Percentiles rank a stretch among this genome's conserved stretches.
These are phyloP conservation scores for Beauveria varroae DNA, from an alignment of 2,329 filamentous ascomycete species.

Conservation along the genomic window DNA sequence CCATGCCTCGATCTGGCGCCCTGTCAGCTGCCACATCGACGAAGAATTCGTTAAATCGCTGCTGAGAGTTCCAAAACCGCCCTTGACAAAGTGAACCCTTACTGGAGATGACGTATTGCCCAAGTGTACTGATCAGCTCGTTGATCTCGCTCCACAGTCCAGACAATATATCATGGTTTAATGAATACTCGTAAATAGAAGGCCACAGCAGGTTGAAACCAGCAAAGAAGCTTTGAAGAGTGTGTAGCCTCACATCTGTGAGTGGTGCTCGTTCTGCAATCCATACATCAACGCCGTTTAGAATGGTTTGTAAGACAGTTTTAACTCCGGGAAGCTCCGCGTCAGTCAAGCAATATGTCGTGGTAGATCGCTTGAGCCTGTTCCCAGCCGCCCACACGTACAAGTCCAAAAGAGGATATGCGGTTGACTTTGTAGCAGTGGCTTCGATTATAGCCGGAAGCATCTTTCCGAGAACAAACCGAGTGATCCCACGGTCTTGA, in stretches of 20 bases:
- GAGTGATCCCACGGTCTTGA: conserved; percentile 32
- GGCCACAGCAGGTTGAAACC: conserved; percentile 16
- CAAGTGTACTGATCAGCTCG: background rate
- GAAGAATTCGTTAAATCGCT: conserved; percentile 10
- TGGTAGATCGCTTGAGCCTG: conserved; percentile 23
- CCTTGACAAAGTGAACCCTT: background rate
- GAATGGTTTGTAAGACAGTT: conserved; percentile 15
- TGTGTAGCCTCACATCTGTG: conserved; percentile 17
- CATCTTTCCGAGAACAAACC: conserved; percentile 45
- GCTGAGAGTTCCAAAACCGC: background rate
- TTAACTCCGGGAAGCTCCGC: conserved; percentile 3
- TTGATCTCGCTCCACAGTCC: background rate
- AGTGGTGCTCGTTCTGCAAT: conserved; percentile 2
- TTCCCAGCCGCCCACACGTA: conserved; percentile 37
- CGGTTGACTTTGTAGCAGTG: conserved; percentile 24
- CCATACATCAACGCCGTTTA: conserved; percentile 16
- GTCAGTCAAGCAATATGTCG: conserved; percentile 15
- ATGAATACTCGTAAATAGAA: conserved; percentile 13
- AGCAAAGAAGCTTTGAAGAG: conserved; percentile 16
- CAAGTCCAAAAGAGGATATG: conserved; percentile 43
- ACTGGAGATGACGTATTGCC: background rate
- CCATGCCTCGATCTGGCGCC: conserved; percentile 15
- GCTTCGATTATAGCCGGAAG: conserved; percentile 44
- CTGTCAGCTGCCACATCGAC: background rate
- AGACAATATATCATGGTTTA: background rate